These are phyloP conservation scores for Urtica urens DNA, from an alignment of 306 rosid species.

Conservation along the genomic window DNA sequence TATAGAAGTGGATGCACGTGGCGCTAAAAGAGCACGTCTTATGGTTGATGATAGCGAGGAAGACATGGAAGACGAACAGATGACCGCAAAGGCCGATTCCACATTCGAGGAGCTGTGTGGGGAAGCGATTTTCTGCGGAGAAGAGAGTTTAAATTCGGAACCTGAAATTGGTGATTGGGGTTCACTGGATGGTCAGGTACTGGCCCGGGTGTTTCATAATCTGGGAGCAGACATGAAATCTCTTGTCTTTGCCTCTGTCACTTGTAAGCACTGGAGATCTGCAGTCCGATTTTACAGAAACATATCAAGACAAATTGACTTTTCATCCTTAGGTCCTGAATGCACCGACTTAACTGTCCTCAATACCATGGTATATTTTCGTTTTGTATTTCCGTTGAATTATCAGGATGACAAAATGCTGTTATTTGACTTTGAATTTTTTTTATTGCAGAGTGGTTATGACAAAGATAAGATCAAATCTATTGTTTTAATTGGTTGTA, in stretches of 20 bases:
- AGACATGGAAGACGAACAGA: slow-evolving; percentile 44
- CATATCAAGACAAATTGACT: slow-evolving; percentile 60
- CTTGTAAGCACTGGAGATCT: slow-evolving; percentile 91
- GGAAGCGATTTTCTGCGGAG: slow-evolving; percentile 37
- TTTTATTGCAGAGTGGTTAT: slow-evolving; percentile 59
- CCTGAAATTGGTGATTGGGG: slow-evolving; percentile 59
- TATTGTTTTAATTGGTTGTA: slow-evolving; percentile 64
- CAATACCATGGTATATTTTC: slow-evolving; percentile 58
- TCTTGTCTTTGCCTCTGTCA: slow-evolving; percentile 58
- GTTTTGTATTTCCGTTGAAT: slow-evolving; percentile 17
- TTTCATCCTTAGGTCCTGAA: slow-evolving; percentile 63
- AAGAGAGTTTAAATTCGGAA: slow-evolving; percentile 29
- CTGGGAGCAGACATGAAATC: slow-evolving; percentile 70
- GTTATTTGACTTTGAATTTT: slow-evolving; percentile 21
- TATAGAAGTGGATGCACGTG: slow-evolving; percentile 52
- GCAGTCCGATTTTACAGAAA: slow-evolving; percentile 56
- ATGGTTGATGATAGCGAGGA: slow-evolving; percentile 60
- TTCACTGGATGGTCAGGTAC: slow-evolving; percentile 53
- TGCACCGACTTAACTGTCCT: slow-evolving; percentile 61
- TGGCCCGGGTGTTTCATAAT: slow-evolving; percentile 73
- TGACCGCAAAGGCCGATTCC: slow-evolving; percentile 37
- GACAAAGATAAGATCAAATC: slow-evolving; percentile 62
- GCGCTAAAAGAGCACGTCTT: slow-evolving; percentile 68
- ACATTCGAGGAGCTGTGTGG: slow-evolving; percentile 70
- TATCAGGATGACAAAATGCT: slow-evolving; percentile 5